Conservation (phyloP, 805 yeast genomes). For the Yarrowia phangngaensis region DNA sequence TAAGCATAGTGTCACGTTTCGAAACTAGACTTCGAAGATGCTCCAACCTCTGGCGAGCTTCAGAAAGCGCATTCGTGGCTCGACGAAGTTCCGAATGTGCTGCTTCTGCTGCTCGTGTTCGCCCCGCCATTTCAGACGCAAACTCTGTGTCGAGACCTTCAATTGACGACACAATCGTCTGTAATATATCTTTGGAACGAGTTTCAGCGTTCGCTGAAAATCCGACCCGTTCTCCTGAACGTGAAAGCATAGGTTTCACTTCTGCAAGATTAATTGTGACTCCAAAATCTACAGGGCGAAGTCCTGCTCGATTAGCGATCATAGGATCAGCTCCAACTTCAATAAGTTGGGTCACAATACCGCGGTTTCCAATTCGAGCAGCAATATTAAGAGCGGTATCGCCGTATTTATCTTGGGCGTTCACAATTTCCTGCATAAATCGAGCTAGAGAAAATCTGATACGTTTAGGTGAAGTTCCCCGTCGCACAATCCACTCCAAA, state of each 20-base stretch:
- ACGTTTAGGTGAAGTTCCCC: slow-evolving; percentile 39
- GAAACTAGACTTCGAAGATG: slow-evolving; percentile 45
- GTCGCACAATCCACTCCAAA: slow-evolving; percentile 70
- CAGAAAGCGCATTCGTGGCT: slow-evolving; percentile 51
- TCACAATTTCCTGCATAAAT: slow-evolving; percentile 68
- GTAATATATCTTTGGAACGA: slow-evolving; percentile 46
- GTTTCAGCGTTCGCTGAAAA: slow-evolving; percentile 27
- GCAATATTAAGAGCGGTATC: slow-evolving; percentile 93
- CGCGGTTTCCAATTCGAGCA: slow-evolving; percentile 78
- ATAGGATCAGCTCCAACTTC: slow-evolving; percentile 84
- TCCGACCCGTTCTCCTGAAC: slow-evolving; percentile 14
- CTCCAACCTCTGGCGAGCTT: slow-evolving; percentile 50
- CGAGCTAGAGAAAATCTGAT: slow-evolving; percentile 38
- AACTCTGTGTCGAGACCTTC: slow-evolving; percentile 55
- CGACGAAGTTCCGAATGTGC: slow-evolving; percentile 56
- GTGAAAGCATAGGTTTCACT: slow-evolving; percentile 17
- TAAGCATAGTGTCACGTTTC: slow-evolving; percentile 49
- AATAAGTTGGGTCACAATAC: slow-evolving; percentile 72
- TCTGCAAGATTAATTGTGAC: slow-evolving; percentile 40
- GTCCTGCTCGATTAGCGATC: slow-evolving; percentile 77
- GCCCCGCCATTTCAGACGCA: slow-evolving; percentile 51
- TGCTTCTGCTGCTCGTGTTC: slow-evolving; percentile 50
- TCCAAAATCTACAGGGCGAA: slow-evolving; percentile 84
- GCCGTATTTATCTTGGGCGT: slow-evolving; percentile 88
- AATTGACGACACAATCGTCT: slow-evolving; percentile 51